Evolutionary conservation across 495 filamentous ascomycete genomes (phyloP).

Genomic region (Annulohypoxylon nitens): DNA sequence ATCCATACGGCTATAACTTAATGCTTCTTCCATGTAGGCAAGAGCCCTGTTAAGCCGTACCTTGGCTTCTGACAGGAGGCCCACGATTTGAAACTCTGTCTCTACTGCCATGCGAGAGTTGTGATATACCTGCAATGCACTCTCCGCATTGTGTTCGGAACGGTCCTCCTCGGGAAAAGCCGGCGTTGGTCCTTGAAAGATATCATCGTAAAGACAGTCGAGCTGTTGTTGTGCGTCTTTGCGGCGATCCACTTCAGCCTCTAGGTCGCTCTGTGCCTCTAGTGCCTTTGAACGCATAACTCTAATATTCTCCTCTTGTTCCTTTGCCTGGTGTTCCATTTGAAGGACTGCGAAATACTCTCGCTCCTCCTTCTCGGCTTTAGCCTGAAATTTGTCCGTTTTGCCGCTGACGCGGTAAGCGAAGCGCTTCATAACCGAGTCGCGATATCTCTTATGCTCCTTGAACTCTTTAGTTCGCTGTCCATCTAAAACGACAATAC

Average conservation of each 20-base stretch:
- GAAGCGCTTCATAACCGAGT: conserved; percentile 60
- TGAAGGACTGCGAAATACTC: conserved; percentile 63
- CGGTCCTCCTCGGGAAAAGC: conserved; percentile 63
- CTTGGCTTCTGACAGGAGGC: conserved; percentile 48
- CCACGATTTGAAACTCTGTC: conserved; percentile 44
- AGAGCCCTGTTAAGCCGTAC: conserved; percentile 46
- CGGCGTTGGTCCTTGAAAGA: conserved; percentile 63
- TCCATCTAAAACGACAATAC: conserved; percentile 43
- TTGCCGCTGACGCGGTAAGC: conserved; percentile 60
- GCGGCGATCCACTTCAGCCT: conserved; percentile 48
- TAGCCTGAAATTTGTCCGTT: conserved; percentile 56
- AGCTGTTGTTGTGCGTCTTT: conserved; percentile 54
- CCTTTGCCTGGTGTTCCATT: conserved; percentile 54
- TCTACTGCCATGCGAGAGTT: conserved; percentile 43
- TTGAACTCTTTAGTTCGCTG: conserved; percentile 57
- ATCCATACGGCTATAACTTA: conserved; percentile 45
- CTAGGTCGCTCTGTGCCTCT: conserved; percentile 41
- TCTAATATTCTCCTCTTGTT: conserved; percentile 50
- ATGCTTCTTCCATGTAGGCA: conserved; percentile 51
- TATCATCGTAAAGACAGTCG: conserved; percentile 55
- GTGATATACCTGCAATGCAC: conserved; percentile 43
- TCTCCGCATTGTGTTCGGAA: conserved; percentile 46
- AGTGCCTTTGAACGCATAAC: conserved; percentile 47
- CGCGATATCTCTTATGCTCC: conserved; percentile 63
- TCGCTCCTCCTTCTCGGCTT: conserved; percentile 62